Evolutionary conservation across 306 rosid species (phyloP), one percentile per base, ranked within the genome.

Genomic region (Dryas drummondii): DNA sequence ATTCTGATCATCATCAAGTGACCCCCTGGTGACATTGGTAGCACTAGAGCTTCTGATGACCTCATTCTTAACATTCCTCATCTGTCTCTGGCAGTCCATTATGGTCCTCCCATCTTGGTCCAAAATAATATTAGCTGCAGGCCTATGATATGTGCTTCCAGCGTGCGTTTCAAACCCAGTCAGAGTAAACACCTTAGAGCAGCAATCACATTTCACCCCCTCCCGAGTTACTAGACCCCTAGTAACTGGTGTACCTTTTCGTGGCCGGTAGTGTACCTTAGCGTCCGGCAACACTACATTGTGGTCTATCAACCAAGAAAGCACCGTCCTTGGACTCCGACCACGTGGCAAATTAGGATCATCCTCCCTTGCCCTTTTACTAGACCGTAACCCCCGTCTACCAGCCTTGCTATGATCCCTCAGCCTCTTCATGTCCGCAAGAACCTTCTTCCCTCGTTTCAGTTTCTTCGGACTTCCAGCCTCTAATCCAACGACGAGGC

Each of bases 131-230:
- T 73, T 80, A 8, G 87, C 82, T 3, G 87, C 76, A 4, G 98
- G 96, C 56, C 88, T 82, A 59, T 77, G 98, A 5, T 75, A 81
- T 37, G 85, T 78, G 73, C 94, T 80, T 12, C 88, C 83, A 4
- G 84, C 87, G 60, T 92, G 98, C 40, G 64, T 83, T 81, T 90
- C 96, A 51, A 90, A 92, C 4, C 54, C 62, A 66, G 84, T 78
- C 47, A 79, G 81, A 44, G 76, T 14, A 66, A 87, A 86, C 7
- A 70, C 8, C 16, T 32, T 4, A 0, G 32, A 65, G 72, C 98
- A 92, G 51, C 98, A 92, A 26, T 86, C 85, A 72, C 96, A 92
- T 14, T 37, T 15, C 9, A 92, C 86, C 5, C 96, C 98, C 4
- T 73, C 50, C 3, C 54, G 50, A 32, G 71, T 40, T 9, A 92